A percentile compares a stretch with the other conserved stretches of the same genome.
These are phyloP conservation scores for Fusarium sp. DNA, from an alignment of 2,329 filamentous ascomycete genomes.

Conservation along the genomic window DNA sequence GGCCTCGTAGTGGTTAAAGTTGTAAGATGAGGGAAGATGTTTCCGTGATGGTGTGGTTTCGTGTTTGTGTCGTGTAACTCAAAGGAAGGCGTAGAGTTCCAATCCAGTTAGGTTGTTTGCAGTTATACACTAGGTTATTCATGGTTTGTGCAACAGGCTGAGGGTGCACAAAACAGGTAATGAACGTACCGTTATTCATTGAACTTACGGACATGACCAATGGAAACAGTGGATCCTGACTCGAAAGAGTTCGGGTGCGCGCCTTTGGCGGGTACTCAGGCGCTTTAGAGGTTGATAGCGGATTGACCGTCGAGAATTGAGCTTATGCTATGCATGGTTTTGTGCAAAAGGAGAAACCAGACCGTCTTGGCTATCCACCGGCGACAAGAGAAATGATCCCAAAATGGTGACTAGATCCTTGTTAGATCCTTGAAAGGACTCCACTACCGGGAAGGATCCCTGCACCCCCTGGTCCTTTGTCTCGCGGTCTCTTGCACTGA, in stretches of 20 bases:
- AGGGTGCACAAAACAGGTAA: slow-evolving; percentile 1
- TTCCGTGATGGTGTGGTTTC: slow-evolving; percentile 39
- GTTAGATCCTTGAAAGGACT: slow-evolving; percentile 18
- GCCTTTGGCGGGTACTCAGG: slow-evolving; percentile 11
- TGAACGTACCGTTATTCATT: neutral
- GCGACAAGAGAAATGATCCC: slow-evolving; percentile 17
- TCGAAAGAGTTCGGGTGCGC: neutral
- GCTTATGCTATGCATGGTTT: slow-evolving; percentile 25
- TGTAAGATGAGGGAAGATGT: slow-evolving; percentile 13
- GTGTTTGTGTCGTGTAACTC: slow-evolving; percentile 20
- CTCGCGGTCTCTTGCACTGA: slow-evolving; percentile 17
- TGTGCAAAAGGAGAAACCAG: slow-evolving; percentile 30
- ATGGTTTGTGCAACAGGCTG: neutral
- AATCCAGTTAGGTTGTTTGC: neutral
- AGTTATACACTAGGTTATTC: slow-evolving; percentile 3
- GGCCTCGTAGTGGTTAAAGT: neutral
- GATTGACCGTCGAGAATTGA: neutral
- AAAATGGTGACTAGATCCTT: slow-evolving; percentile 33
- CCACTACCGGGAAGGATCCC: slow-evolving; percentile 20
- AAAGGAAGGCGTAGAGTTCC: neutral
- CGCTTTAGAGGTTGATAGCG: slow-evolving; percentile 13
- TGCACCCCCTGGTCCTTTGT: slow-evolving; percentile 31
- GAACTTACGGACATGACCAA: neutral
- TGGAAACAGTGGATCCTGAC: neutral
- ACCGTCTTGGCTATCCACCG: slow-evolving; percentile 14